Evolutionary conservation across 345 rosid species (phyloP).

Genomic region (Eucalyptus marginata): DNA sequence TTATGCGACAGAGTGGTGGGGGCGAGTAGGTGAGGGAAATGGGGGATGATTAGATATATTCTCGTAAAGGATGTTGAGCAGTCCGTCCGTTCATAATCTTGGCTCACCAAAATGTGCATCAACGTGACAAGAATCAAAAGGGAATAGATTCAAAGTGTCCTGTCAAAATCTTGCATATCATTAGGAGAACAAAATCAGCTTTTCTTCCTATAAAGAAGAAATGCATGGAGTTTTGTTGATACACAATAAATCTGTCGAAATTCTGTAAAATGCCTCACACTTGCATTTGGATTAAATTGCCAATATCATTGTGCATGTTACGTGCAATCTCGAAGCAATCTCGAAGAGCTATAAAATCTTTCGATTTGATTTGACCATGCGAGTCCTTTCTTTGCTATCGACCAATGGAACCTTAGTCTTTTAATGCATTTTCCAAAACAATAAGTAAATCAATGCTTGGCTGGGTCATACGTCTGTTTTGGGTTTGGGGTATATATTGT

Average conservation of each 20-base stretch:
- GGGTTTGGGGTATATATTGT: background rate
- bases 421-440: background rate
- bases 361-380: background rate
- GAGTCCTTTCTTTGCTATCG: background rate
- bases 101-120: background rate
- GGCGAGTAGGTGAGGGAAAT: background rate
- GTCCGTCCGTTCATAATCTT: background rate
- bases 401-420: background rate
- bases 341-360: background rate
- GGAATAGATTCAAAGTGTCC: slow-evolving; percentile 21
- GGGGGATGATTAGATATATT: background rate
- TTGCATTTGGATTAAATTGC: background rate
- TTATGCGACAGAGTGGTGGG: background rate
- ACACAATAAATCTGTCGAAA: background rate
- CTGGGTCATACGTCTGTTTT: background rate
- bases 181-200: background rate
- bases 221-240: background rate
- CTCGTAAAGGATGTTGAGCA: background rate
- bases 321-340: background rate
- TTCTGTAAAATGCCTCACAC: background rate
- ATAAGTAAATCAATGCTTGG: background rate
- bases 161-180: background rate
- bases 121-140: background rate
- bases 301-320: background rate
- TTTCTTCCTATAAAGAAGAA: background rate